Base-by-base conservation (phyloP, 2,329 filamentous ascomycete genomes). In the Aspergillus tanneri region DNA sequence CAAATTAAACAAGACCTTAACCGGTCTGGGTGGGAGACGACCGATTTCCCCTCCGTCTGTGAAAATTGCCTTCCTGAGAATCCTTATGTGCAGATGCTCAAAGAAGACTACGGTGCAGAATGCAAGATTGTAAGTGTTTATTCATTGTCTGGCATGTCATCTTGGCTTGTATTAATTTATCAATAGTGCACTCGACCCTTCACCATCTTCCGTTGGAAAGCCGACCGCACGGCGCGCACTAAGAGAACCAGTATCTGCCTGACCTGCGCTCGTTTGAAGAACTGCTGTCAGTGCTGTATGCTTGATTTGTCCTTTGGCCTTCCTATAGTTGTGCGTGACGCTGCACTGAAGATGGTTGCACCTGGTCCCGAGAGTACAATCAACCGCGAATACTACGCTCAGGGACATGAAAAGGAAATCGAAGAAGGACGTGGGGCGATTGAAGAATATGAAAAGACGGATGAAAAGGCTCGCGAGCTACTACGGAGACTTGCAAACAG, bases 231-330 rank as follows among this genome's bases (percentile, higher is more conserved):
- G 2, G 84, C 90, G 21, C 88, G 91, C 53, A 91, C 92, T 70
- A 96, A 95, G 73, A 86, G 88, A 58, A 97, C 92, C 46, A 95
- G 89, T 62, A 95, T 97, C 63, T 99, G 93, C 71, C 79, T 99
- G 19, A 99, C 93, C 32, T 99, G 93, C 76, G 92, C 93, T 18
- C 87, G 93, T 36, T 80, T 97, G 58, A 99, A 99, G 74, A 99
- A 99, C 76, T 97, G 93, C 76, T 99, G 93, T 66, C 93, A 99
- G 76, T 92, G 87, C 73, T 99, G 93, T 77, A 97, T 97, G 90
- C 85, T 99, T 44, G 93, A 99, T 78, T 76, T 99, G 51, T 92
- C 89, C 10, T 99, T 97, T 65, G 95, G 93, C 19, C 78, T 99
- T 22, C 93, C 93, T 9, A 95, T 99, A 64, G 88, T 91, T 11